A percentile compares a stretch with the other conserved stretches of the same genome.
Conservation (phyloP, 371 early-diverging fungal species). For the Mortierella sp. region DNA sequence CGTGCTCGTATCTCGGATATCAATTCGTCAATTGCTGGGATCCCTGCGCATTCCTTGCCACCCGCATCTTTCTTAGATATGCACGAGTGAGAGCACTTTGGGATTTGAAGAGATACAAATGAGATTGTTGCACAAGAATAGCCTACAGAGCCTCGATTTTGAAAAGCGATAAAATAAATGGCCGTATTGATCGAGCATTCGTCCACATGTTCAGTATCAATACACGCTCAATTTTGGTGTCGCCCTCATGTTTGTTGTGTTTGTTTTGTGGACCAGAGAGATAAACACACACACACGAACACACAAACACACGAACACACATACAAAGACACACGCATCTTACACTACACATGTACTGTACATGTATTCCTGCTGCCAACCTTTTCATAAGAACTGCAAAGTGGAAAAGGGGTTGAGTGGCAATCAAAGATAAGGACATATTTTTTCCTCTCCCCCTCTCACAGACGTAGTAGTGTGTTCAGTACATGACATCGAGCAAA, state of each 20-base stretch:
- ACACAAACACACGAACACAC: no score
- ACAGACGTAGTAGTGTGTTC: no score
- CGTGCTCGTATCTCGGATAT: conserved; percentile 8
- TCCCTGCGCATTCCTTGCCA: conserved; percentile 8
- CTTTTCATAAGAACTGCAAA: neutral
- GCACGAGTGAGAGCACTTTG: conserved; percentile 10
- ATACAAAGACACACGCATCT: no score
- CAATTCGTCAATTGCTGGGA: conserved; percentile 18
- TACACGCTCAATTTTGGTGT: no score
- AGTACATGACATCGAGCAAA: no score
- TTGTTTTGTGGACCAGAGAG: no score
- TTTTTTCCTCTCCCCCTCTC: neutral
- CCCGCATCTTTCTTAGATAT: conserved; percentile 11
- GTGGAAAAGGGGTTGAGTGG: neutral
- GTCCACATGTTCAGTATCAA: conserved; percentile 12
- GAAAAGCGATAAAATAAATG: neutral
- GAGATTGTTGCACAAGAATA: conserved; percentile 15
- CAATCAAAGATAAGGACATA: neutral
- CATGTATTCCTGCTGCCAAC: neutral
- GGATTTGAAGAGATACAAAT: conserved; percentile 4
- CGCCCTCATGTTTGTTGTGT: conserved; percentile 1
- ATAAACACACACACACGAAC: neutral
- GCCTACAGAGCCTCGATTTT: neutral
- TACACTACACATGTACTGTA: no score
- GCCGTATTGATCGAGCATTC: neutral